phyloP scores from a whole-genome alignment of 495 filamentous ascomycete species.

The Podospora australis region DNA sequence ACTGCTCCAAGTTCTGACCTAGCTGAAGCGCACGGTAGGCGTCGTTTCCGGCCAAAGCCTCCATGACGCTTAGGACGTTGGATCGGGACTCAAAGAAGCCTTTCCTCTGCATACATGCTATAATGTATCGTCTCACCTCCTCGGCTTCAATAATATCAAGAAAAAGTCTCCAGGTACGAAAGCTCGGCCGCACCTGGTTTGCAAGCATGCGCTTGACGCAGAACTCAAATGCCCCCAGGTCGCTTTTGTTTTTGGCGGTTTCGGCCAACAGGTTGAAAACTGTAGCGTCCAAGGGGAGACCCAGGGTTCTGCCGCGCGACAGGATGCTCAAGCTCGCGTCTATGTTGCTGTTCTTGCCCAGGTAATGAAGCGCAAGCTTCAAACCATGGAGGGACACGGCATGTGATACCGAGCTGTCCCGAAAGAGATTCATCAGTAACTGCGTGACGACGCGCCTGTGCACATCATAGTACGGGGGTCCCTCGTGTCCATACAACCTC shows the following conservation, averaged over 20 bases:
- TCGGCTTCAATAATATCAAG: slow-evolving; percentile 33
- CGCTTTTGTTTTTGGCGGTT: slow-evolving; percentile 20
- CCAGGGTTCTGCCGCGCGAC: slow-evolving; percentile 12
- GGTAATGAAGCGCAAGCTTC: slow-evolving; percentile 33
- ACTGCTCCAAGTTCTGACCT: slow-evolving; percentile 14
- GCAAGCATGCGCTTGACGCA: slow-evolving; percentile 27
- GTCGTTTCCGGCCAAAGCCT: slow-evolving; percentile 30
- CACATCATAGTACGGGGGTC: not conserved
- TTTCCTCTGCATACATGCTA: slow-evolving; percentile 26
- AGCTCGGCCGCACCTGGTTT: slow-evolving; percentile 21
- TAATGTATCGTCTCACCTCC: slow-evolving; percentile 28
- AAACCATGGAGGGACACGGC: slow-evolving; percentile 22
- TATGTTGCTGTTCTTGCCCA: slow-evolving; percentile 14
- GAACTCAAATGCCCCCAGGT: slow-evolving; percentile 28
- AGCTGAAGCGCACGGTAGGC: slow-evolving; percentile 23
- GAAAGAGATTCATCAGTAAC: slow-evolving; percentile 25
- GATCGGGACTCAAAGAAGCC: slow-evolving; percentile 18
- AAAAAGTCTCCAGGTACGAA: slow-evolving; percentile 36
- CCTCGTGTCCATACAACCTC: too few relatives aligned
- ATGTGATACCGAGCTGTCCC: slow-evolving; percentile 20
- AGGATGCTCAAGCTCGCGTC: slow-evolving; percentile 18
- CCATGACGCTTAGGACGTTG: slow-evolving; percentile 18
- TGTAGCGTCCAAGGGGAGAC: slow-evolving; percentile 26
- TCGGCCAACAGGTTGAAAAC: slow-evolving; percentile 30
- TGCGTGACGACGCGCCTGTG: not conserved